Base-by-base conservation (phyloP, 106 monocot genomes). In the Phalaenopsis equestris region DNA sequence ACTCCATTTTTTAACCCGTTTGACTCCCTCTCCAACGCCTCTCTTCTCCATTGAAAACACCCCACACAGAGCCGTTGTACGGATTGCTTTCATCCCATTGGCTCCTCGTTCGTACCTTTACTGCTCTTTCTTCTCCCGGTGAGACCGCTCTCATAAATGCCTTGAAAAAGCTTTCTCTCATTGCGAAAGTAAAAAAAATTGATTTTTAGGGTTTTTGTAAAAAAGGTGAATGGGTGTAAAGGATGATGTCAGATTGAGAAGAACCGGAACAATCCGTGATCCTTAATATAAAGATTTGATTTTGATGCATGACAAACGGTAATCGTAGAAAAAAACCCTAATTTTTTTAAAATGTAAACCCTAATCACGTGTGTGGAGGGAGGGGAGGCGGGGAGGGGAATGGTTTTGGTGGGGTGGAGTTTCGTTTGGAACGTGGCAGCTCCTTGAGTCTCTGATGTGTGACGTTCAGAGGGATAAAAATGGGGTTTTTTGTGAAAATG, bases 61-160 rank as follows among this genome's bases (percentile, higher is more conserved):
- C 76, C 82, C 79, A 80, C 78, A 79, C 83, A 88, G 47, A 55
- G 36, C 41, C 67, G 9, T 43, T 17, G 38, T 23, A 64, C 45
- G 23, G 41, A 77, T 81, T 84, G 86, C 81, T 61, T 39, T 84
- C 84, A 56, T 72, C 84, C 86, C 58, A 89, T 89, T 89, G 86
- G 89, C 56, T 72, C 11, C 77, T 52, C 80, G 42, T 74, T 79
- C 67, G 42, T 43, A 61, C 76, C 74, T 80, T 79, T 83, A 38
- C 85, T 42, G 41, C 67, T 16, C 72, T 30, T 23, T 9, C 39
- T 76, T 81, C 83, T 84, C 77, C 16, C 24, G 48, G 74, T 39
- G 74, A 74, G 74, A 45, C 74, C 41, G 43, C 43, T 45, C 74
- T 74, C 74, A 74, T 74, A 74, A 74, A 42, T 74, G 43, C 6